Evolutionary conservation across 148 eudicot species (phyloP).

Genomic region (Spergularia bocconei): DNA sequence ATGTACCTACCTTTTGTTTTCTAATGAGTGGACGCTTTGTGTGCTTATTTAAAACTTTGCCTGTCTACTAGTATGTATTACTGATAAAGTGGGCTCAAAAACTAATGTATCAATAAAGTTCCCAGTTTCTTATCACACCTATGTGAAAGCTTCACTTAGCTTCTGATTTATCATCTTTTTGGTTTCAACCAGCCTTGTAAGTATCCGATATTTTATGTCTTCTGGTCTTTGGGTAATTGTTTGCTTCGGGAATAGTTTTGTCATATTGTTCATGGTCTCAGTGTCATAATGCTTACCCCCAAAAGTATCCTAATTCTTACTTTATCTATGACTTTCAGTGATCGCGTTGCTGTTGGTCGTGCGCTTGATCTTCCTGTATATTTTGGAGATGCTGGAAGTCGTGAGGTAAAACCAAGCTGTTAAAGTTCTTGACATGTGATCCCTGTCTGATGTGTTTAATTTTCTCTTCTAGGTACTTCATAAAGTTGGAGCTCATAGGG

Average conservation of each 20-base stretch:
- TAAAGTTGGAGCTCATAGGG: constrained; percentile 96
- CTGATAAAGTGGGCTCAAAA: no score
- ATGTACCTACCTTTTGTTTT: background rate
- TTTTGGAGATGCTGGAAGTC: constrained; percentile 99
- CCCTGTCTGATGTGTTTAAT: constrained; percentile 25
- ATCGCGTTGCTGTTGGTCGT: constrained; percentile 93
- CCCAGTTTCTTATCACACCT: no score
- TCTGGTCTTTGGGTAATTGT: background rate
- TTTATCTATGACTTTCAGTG: constrained; percentile 46
- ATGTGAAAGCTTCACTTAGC: background rate
- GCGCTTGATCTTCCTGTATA: constrained; percentile 98
- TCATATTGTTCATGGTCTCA: background rate
- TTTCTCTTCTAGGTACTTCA: constrained; percentile 69
- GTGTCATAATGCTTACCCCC: background rate
- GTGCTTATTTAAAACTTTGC: background rate
- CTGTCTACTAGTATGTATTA: background rate
- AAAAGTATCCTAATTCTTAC: constrained; percentile 7
- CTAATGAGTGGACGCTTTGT: background rate
- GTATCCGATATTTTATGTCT: background rate
- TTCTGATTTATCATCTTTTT: background rate
- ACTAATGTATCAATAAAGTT: no score
- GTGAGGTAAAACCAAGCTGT: constrained; percentile 64
- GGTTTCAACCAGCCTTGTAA: background rate
- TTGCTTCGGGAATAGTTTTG: background rate
- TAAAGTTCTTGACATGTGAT: constrained; percentile 13